phyloP scores from a whole-genome alignment of 2,329 filamentous ascomycete species.

The Lithohypha guttulata region DNA sequence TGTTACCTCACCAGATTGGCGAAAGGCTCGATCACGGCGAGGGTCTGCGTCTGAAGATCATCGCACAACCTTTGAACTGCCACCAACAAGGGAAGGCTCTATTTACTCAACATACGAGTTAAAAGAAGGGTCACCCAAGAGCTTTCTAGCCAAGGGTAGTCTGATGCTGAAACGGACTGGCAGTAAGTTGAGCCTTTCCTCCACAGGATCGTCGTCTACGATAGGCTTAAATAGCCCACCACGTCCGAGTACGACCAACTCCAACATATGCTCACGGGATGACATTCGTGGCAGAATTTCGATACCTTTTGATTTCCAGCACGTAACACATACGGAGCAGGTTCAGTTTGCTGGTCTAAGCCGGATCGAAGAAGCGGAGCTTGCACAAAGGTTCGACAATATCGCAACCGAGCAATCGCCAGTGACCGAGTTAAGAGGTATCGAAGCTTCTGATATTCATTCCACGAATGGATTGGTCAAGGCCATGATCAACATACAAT shows the following conservation, averaged over 20 bases:
- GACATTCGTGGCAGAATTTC: constrained; percentile 36
- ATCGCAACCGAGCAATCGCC: constrained; percentile 44
- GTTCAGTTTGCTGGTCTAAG: constrained; percentile 44
- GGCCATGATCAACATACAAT: not conserved
- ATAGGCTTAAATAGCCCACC: constrained; percentile 9
- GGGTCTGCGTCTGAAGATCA: constrained; percentile 4
- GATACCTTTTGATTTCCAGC: constrained; percentile 54
- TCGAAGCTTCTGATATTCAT: constrained; percentile 20
- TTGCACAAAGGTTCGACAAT: constrained; percentile 44
- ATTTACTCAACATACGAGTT: constrained; percentile 9
- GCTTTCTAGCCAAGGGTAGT: constrained; percentile 33
- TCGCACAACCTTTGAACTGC: not conserved
- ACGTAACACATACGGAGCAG: constrained; percentile 49
- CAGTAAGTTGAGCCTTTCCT: constrained; percentile 35
- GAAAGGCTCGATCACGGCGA: not conserved
- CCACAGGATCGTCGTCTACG: constrained; percentile 13
- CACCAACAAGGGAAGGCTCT: constrained; percentile 3
- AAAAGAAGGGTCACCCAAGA: constrained; percentile 26
- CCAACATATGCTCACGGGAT: constrained; percentile 10
- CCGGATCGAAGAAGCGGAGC: constrained; percentile 39
- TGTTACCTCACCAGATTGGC: constrained; percentile 10
- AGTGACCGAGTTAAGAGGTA: constrained; percentile 40
- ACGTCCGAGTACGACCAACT: constrained; percentile 4
- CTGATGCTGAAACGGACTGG: constrained; percentile 38
- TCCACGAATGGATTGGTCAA: not conserved